phyloP scores from a whole-genome alignment of 2,329 filamentous ascomycete species.

The Dactylonectria estremocensis region DNA sequence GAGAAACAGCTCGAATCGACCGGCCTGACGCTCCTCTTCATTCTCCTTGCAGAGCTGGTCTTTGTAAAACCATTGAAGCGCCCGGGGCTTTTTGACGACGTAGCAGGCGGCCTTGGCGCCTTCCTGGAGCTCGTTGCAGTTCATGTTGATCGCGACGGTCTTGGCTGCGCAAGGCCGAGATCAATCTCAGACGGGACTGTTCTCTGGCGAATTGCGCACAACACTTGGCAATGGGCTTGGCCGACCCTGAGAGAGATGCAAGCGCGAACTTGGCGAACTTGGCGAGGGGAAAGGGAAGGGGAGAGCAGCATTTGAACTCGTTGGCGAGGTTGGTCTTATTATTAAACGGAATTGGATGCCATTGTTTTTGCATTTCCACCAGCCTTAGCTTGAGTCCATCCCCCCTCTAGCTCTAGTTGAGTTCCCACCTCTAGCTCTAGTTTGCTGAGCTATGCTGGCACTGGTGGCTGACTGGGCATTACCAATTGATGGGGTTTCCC shows the following conservation, averaged over 20 bases:
- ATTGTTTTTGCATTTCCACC: slow-evolving; percentile 16
- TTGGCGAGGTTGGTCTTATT: slow-evolving; percentile 6
- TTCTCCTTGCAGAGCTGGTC: slow-evolving; percentile 58
- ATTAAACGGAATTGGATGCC: slow-evolving; percentile 7
- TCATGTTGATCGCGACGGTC: slow-evolving; percentile 47
- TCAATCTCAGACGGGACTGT: too few species aligned
- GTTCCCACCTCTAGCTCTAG: slow-evolving; percentile 8
- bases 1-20: slow-evolving; percentile 65
- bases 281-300: slow-evolving; percentile 7
- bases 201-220: neutral
- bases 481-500: slow-evolving; percentile 35
- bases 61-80: slow-evolving; percentile 63
- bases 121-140: slow-evolving; percentile 56
- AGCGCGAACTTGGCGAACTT: neutral
- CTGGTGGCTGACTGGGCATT: slow-evolving; percentile 42
- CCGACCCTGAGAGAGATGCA: neutral
- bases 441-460: slow-evolving; percentile 25
- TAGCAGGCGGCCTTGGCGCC: slow-evolving; percentile 51
- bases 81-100: slow-evolving; percentile 55
- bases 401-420: too few species aligned
- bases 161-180: neutral
- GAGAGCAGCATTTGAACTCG: slow-evolving; percentile 18
- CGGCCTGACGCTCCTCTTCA: slow-evolving; percentile 61
- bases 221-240: slow-evolving; percentile 1
- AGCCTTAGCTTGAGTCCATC: slow-evolving; percentile 5